These are phyloP conservation scores for Stentor coeruleus DNA, from an alignment of 73 alveolate genomes.

Conservation along the genomic window DNA sequence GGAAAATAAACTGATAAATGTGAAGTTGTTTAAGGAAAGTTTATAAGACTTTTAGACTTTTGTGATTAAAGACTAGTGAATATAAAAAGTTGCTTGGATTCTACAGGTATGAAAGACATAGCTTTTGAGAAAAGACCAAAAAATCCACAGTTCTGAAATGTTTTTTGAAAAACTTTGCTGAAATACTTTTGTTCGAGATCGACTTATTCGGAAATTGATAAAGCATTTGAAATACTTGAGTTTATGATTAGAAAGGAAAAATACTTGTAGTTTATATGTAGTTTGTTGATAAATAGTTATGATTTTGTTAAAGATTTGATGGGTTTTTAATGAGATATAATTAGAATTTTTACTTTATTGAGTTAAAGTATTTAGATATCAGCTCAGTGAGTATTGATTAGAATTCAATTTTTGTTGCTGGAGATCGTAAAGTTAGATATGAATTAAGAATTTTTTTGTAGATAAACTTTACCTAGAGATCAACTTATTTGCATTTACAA, in stretches of 20 bases:
- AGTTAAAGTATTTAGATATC: neutral
- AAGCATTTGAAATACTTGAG: neutral
- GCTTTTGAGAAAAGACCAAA: neutral
- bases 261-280: neutral
- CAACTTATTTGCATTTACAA: conserved; percentile 18
- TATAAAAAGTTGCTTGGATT: neutral
- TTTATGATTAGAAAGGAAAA: neutral
- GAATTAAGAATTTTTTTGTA: conserved; percentile 11
- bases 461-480: conserved; percentile 22
- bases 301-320: neutral
- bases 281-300: neutral
- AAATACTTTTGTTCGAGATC: conserved; percentile 14
- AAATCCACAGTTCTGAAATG: neutral
- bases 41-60: neutral
- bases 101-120: neutral
- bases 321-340: neutral
- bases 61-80: neutral
- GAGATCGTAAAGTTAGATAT: neutral
- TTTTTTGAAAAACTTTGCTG: neutral
- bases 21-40: neutral
- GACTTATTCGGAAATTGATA: neutral
- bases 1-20: neutral
- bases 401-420: neutral
- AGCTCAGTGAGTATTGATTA: neutral
- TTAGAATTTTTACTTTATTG: neutral